Evolutionary conservation across 1,284 basidiomycete genomes (phyloP).

Genomic region (Caloboletus inedulis): DNA sequence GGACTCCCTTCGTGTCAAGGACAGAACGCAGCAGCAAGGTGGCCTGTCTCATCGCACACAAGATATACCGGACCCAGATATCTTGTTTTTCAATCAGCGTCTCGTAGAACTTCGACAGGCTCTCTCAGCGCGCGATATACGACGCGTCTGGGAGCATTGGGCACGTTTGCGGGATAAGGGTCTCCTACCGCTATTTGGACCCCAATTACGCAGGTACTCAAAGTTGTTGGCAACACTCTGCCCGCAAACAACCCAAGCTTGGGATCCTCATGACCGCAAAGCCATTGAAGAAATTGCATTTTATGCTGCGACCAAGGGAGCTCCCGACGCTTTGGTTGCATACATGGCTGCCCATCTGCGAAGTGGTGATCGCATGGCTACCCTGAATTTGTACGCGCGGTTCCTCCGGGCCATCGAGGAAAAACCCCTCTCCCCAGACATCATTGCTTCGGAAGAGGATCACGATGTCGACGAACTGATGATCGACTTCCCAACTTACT

Average conservation of each 20-base stretch:
- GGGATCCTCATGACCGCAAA: constrained; percentile 29
- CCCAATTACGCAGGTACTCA: constrained; percentile 41
- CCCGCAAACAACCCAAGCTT: constrained; percentile 19
- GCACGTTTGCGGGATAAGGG: constrained; percentile 40
- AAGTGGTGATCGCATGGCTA: constrained; percentile 39
- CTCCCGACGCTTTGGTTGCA: constrained; percentile 45
- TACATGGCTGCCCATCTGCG: constrained; percentile 49
- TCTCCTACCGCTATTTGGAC: constrained; percentile 43
- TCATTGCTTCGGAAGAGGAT: constrained; percentile 20
- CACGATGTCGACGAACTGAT: constrained; percentile 19
- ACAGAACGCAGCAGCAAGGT: constrained; percentile 8
- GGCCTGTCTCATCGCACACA: constrained; percentile 7
- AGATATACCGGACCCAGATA: constrained; percentile 33
- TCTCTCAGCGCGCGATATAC: constrained; percentile 34
- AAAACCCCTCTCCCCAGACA: constrained; percentile 18
- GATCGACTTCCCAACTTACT: constrained; percentile 20
- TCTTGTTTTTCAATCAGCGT: constrained; percentile 35
- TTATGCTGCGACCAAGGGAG: constrained; percentile 41
- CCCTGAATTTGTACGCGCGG: constrained; percentile 46
- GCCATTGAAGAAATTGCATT: constrained; percentile 48
- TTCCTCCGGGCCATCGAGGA: constrained; percentile 35
- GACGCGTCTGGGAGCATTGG: constrained; percentile 42
- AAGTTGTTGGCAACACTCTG: constrained; percentile 35
- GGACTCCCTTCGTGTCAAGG: constrained; percentile 1
- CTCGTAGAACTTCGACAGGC: constrained; percentile 38